Evolutionary conservation across 495 filamentous ascomycete species (phyloP), one percentile per base, ranked within the genome.

Genomic region (Podospora bellae-mahoneyi): DNA sequence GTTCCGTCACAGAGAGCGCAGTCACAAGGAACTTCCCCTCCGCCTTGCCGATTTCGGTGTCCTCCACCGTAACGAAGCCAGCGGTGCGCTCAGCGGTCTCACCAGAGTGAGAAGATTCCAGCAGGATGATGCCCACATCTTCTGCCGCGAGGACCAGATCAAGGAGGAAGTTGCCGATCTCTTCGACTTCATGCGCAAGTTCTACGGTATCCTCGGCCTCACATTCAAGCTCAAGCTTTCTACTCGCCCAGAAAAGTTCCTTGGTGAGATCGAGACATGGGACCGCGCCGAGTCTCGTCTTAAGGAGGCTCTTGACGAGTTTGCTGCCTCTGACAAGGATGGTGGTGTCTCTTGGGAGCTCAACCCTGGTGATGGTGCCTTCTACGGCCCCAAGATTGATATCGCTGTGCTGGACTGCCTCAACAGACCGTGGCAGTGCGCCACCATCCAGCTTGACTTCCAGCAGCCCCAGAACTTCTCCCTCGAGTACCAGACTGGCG

Each of bases 381-480:
- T 98, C 81, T 98, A 98, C 74, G 96, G 95, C 1, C 95, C 95
- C 2, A 87, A 87, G 84, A 96, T 98, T 67, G 96, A 98, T 66
- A 92, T 99, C 72, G 80, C 76, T 60, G 76, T 80, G 69, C 30
- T 78, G 70, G 75, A 77, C 55, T 77, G 75, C 71, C 75, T 77
- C 20, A 72, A 77, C 60, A 67, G 73, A 27, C 56, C 67, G 16
- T 90, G 87, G 80, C 91, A 97, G 79, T 98, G 95, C 73, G 95
- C 95, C 64, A 98, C 96, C 10, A 98, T 99, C 70, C 95, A 99
- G 77, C 87, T 99, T 30, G 95, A 99, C 74, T 98, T 98, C 80
- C 92, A 96, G 76, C 91, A 94, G 5, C 93, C 94, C 0, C 82
- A 92, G 72, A 90, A 75, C 66, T 78, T 79, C 71, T 78, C 74